Evolutionary conservation across 148 eudicot species (phyloP).

Genomic region (Amaranthus palmeri): DNA sequence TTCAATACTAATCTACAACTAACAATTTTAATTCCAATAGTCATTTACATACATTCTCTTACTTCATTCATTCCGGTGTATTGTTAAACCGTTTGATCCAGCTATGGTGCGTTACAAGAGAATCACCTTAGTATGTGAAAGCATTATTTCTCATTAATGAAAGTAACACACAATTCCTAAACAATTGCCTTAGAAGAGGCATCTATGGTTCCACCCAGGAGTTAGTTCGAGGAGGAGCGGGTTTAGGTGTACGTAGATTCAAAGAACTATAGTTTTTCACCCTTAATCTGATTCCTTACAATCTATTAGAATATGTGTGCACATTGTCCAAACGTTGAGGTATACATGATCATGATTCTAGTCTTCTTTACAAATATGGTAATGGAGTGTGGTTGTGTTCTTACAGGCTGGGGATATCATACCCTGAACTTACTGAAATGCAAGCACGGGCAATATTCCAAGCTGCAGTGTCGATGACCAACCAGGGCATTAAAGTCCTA

Average conservation of each 20-base stretch:
- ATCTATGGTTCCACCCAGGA: no score
- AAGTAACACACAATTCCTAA: not conserved
- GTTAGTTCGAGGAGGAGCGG: no score
- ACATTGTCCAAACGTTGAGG: not conserved
- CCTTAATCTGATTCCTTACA: not conserved
- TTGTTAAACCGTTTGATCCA: no score
- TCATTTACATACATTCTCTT: no score
- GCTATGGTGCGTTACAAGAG: no score
- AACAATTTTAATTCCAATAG: no score
- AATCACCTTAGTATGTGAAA: not conserved
- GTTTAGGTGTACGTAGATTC: not conserved
- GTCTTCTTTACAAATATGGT: not conserved
- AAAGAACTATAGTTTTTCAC: not conserved
- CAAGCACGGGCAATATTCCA: slow-evolving; percentile 89
- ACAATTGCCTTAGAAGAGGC: no score
- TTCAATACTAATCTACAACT: no score
- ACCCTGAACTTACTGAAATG: slow-evolving; percentile 97
- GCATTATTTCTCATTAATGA: not conserved
- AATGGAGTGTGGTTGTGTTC: slow-evolving; percentile 8
- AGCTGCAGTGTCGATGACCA: slow-evolving; percentile 74
- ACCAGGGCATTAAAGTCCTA: slow-evolving; percentile 68
- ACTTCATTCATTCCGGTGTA: no score
- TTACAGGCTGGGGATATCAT: slow-evolving; percentile 89
- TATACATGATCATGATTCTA: not conserved
- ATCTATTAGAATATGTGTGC: not conserved